A percentile compares a stretch with the other conserved stretches of the same genome.
Evolutionary conservation across 345 rosid species (phyloP).

Genomic region (Passiflora organensis): DNA sequence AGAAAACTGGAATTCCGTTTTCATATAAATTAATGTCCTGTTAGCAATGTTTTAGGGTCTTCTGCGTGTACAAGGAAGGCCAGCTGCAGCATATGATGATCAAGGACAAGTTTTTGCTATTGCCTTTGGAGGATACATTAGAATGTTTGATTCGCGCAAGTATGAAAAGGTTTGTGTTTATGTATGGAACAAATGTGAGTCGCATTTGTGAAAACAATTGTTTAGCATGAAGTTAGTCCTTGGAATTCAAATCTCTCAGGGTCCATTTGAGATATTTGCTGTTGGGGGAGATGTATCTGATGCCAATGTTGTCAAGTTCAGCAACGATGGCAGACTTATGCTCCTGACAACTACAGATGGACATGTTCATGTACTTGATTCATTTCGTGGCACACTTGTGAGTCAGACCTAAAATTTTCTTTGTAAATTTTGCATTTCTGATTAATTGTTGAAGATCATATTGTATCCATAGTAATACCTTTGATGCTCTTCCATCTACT

Average conservation of each 20-base stretch:
- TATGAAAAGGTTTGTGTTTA: conserved; percentile 68
- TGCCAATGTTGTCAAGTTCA: conserved; percentile 84
- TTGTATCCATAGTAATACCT: conserved; percentile 3
- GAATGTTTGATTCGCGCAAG: conserved; percentile 93
- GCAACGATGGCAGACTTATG: conserved; percentile 87
- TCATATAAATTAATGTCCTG: neutral
- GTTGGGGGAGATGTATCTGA: conserved; percentile 83
- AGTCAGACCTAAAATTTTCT: conserved; percentile 12
- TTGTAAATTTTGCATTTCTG: neutral
- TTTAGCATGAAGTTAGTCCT: conserved; percentile 10
- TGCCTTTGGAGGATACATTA: conserved; percentile 87
- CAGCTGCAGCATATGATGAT: conserved; percentile 94
- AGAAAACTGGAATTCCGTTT: neutral
- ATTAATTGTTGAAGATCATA: neutral
- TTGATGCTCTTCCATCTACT: conserved; percentile 7
- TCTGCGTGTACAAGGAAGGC: conserved; percentile 59
- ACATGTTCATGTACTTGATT: conserved; percentile 80
- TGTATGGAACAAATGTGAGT: neutral
- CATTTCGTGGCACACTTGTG: conserved; percentile 89
- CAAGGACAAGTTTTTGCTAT: conserved; percentile 86
- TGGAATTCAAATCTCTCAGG: conserved; percentile 35
- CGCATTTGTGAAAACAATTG: neutral
- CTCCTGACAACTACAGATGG: conserved; percentile 93
- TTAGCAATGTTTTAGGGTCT: conserved; percentile 19
- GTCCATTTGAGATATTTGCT: conserved; percentile 84